These are phyloP conservation scores for Narthecium ossifragum DNA, from an alignment of 106 monocot species.

Conservation along the genomic window DNA sequence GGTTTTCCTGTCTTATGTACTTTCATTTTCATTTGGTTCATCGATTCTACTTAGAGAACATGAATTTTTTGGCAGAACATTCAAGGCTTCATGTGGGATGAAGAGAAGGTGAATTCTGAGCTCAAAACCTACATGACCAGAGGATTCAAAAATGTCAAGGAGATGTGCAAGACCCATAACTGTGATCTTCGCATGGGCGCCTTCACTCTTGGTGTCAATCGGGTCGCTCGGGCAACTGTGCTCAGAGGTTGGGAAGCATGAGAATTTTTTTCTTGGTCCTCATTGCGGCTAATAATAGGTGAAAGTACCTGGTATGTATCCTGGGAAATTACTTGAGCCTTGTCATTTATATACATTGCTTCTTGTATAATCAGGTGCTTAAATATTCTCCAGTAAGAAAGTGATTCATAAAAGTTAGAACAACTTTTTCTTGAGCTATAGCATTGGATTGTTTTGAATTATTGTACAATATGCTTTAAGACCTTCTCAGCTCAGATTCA, in stretches of 20 bases:
- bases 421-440: background rate
- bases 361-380: background rate
- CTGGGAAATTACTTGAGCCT: background rate
- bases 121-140: slow-evolving; percentile 76
- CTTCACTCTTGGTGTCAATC: slow-evolving; percentile 85
- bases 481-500: too few species aligned
- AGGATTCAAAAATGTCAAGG: slow-evolving; percentile 68
- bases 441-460: too few species aligned
- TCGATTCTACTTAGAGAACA: too few species aligned
- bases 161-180: slow-evolving; percentile 77
- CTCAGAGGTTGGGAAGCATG: slow-evolving; percentile 88
- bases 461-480: too few species aligned
- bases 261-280: background rate
- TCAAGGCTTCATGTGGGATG: slow-evolving; percentile 96
- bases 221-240: slow-evolving; percentile 85
- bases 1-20: too few species aligned
- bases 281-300: background rate
- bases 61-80: slow-evolving; percentile 87
- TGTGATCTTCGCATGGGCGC: slow-evolving; percentile 98
- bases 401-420: background rate
- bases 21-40: too few species aligned
- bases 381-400: too few species aligned
- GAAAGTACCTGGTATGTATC: background rate
- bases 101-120: slow-evolving; percentile 85
- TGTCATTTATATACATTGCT: too few species aligned